phyloP scores from a whole-genome alignment of 2,329 filamentous ascomycete genomes.

The Capronia americana region DNA sequence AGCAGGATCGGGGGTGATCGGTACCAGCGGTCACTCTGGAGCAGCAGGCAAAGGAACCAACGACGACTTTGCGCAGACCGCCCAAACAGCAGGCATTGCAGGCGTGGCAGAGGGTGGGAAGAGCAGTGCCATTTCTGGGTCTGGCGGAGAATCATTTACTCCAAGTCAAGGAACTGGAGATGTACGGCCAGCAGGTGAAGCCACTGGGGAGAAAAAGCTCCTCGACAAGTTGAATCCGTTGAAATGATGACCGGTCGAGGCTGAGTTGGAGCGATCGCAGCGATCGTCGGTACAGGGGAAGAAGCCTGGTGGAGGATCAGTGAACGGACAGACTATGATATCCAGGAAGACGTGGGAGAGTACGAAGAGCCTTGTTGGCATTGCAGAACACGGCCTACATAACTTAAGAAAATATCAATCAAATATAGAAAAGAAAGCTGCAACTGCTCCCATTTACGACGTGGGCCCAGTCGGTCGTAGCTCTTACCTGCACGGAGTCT shows the following conservation, averaged over 20 bases:
- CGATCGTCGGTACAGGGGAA: not conserved
- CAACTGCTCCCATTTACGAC: not conserved
- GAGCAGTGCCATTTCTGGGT: constrained; percentile 24
- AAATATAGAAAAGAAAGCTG: not conserved
- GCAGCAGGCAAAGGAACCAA: constrained; percentile 16
- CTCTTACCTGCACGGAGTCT: not conserved
- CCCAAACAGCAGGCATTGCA: constrained; percentile 20
- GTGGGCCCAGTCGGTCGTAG: not conserved
- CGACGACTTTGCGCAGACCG: not conserved
- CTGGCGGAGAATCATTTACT: constrained; percentile 27
- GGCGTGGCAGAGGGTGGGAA: constrained; percentile 29
- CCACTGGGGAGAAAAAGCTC: not conserved
- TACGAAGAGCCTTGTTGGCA: not conserved
- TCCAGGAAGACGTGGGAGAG: not conserved
- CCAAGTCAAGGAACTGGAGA: constrained; percentile 34
- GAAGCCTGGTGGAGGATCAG: not conserved
- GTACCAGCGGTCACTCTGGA: constrained; percentile 35
- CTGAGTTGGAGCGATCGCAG: not conserved
- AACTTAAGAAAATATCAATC: not conserved
- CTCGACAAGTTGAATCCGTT: constrained; percentile 27
- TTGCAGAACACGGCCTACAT: not conserved
- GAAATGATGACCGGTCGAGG: constrained; percentile 4
- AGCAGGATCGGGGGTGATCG: constrained; percentile 35
- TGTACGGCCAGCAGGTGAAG: constrained; percentile 19
- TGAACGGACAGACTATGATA: not conserved